phyloP scores from a whole-genome alignment of 164 flowering plant genomes.

The Stephania cephalantha region DNA sequence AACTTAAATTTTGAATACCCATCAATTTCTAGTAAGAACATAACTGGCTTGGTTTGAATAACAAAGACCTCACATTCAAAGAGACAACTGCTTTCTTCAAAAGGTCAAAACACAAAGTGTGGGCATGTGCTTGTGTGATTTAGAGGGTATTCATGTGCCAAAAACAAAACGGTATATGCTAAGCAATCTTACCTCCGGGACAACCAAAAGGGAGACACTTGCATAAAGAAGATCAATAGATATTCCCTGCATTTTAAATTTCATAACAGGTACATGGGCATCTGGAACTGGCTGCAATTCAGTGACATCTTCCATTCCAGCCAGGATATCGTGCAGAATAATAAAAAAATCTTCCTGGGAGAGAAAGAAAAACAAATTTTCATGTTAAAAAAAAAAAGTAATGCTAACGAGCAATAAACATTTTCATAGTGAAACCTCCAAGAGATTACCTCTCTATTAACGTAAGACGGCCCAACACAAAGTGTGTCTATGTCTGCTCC shows the following conservation, averaged over 20 bases:
- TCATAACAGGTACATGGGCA: constrained; percentile 99
- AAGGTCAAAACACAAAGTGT: not conserved
- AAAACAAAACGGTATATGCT: too few relatives aligned
- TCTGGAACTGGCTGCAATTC: constrained; percentile 93
- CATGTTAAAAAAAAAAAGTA: not conserved
- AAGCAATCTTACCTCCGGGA: constrained; percentile 65
- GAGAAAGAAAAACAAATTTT: not conserved
- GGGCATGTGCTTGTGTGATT: too few relatives aligned
- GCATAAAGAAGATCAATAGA: constrained; percentile 96
- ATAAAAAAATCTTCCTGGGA: constrained; percentile 74
- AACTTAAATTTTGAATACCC: too few relatives aligned
- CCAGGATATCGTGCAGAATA: constrained; percentile 61
- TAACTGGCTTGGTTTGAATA: too few relatives aligned
- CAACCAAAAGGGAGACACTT: constrained; percentile 67
- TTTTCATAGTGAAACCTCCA: not conserved
- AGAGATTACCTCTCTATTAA: constrained; percentile 64
- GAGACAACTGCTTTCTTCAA: not conserved
- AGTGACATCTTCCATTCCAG: constrained; percentile 68
- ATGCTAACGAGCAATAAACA: not conserved
- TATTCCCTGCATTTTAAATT: constrained; percentile 77
- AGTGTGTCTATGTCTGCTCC: constrained; percentile 93
- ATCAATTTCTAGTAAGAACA: too few relatives aligned
- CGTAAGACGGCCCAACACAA: constrained; percentile 95
- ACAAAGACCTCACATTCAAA: too few relatives aligned
- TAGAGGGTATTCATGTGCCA: too few relatives aligned